Conservation (phyloP, 306 rosid genomes). For the Quercus glauca region DNA sequence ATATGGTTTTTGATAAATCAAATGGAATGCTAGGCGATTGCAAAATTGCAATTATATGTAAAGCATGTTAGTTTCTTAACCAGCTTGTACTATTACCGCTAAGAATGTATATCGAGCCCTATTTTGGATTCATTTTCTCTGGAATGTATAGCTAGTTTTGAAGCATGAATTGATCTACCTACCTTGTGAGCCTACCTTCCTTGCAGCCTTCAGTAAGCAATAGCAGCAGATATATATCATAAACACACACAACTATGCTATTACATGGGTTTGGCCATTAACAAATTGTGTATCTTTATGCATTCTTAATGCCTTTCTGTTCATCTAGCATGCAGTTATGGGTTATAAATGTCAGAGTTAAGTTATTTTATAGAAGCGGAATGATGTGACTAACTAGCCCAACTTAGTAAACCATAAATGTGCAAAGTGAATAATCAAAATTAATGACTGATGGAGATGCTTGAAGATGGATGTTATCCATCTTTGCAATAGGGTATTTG, state of each 20-base stretch:
- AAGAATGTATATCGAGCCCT: not conserved
- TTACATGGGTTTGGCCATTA: not conserved
- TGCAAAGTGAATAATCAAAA: not conserved
- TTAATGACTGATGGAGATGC: not conserved
- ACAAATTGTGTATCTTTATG: not conserved
- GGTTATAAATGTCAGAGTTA: not conserved
- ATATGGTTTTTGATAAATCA: not conserved
- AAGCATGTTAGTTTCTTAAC: not conserved
- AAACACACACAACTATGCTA: not conserved
- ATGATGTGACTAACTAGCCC: not conserved
- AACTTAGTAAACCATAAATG: not conserved
- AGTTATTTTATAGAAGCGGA: not conserved
- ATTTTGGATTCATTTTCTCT: not conserved
- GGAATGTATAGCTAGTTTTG: not conserved
- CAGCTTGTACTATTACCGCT: not conserved
- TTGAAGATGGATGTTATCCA: not conserved
- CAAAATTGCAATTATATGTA: not conserved
- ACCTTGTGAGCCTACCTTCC: not conserved
- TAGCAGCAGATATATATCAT: not conserved
- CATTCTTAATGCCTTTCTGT: not conserved
- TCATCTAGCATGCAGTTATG: not conserved
- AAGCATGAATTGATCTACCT: not conserved
- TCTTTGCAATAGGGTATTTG: slow-evolving; percentile 1
- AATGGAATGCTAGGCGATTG: slow-evolving; percentile 5
- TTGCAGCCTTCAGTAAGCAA: not conserved